Evolutionary conservation across 2,329 filamentous ascomycete genomes (phyloP), one percentile per base, ranked within the genome.

Genomic region (Neurospora crassa): DNA sequence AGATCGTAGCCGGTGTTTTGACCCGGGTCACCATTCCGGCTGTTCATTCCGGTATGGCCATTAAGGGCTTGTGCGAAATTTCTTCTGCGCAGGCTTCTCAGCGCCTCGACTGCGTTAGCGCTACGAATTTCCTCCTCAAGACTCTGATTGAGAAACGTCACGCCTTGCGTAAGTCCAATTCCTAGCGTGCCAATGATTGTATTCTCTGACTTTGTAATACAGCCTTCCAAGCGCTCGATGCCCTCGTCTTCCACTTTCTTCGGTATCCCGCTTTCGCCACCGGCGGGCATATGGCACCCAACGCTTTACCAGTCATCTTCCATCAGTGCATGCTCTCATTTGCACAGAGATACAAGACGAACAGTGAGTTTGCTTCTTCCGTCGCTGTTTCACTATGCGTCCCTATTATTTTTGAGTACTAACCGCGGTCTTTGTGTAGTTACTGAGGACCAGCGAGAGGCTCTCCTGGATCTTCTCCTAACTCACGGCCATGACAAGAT

Each of bases 131-230:
- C 76, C 96, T 99, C 81, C 97, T 99, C 82, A 93, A 93, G 78
- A 90, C 93, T 0, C 87, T 99, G 45, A 84, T 99, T 4, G 95
- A 97, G 82, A 99, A 99, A 87, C 96, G 96, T 79, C 98, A 99
- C 77, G 96, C 96, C 0, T 85, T 99, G 12, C 96, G 75, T 77
- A 74, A 67, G 76, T 76, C 29, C 14, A 67, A 43, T 34, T 11
- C 18, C 20, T 14, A 5, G 43, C 16, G 20, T 10, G 20, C 20
- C 45, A 41, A 43, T 29, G 24, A 37, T 67, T n/a, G 2, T 20
- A 6, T 40, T 70, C 18, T 59, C 40, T 67, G 14, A 37, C 24
- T 67, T 5, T 14, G 7, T 18, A 45, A 24, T 68, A 74, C 70
- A 77, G 76, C 76, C 14, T 78, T 75, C 75, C 95, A 97, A 81